Conservation (phyloP, 1,139 yeast species). For the Suhomyces ambrosiae region DNA sequence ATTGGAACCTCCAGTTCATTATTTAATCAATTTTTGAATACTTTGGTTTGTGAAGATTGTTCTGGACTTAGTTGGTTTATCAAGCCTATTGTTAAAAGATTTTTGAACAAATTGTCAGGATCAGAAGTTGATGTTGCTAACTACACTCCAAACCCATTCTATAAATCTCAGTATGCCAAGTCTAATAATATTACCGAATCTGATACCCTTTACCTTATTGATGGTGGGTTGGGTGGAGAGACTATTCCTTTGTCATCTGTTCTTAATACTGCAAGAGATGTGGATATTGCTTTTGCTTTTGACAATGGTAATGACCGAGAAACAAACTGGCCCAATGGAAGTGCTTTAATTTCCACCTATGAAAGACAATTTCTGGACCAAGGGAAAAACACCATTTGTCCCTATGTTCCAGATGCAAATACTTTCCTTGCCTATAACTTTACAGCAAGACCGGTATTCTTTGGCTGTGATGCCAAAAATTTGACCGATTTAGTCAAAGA, state of each 20-base stretch:
- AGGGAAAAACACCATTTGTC: slow-evolving; percentile 71
- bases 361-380: slow-evolving; percentile 66
- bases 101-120: slow-evolving; percentile 48
- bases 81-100: slow-evolving; percentile 45
- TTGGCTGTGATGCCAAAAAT: slow-evolving; percentile 79
- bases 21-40: slow-evolving; percentile 69
- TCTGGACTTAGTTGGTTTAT: slow-evolving; percentile 52
- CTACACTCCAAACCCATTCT: slow-evolving; percentile 55
- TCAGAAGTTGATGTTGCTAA: slow-evolving; percentile 42
- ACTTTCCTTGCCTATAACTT: slow-evolving; percentile 58
- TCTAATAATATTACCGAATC: slow-evolving; percentile 30
- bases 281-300: slow-evolving; percentile 43
- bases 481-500: slow-evolving; percentile 46
- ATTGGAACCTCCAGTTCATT: slow-evolving; percentile 80
- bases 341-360: slow-evolving; percentile 50
- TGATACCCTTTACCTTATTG: slow-evolving; percentile 41
- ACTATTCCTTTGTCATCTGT: slow-evolving; percentile 39
- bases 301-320: slow-evolving; percentile 43
- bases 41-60: slow-evolving; percentile 51
- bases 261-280: slow-evolving; percentile 36
- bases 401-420: slow-evolving; percentile 77
- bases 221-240: slow-evolving; percentile 48
- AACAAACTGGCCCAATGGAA: slow-evolving; percentile 46
- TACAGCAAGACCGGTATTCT: slow-evolving; percentile 72
- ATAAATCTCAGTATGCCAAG: slow-evolving; percentile 41